Conservation (phyloP, 108 stramenopile species). For the Fragilaria crotonensis region DNA sequence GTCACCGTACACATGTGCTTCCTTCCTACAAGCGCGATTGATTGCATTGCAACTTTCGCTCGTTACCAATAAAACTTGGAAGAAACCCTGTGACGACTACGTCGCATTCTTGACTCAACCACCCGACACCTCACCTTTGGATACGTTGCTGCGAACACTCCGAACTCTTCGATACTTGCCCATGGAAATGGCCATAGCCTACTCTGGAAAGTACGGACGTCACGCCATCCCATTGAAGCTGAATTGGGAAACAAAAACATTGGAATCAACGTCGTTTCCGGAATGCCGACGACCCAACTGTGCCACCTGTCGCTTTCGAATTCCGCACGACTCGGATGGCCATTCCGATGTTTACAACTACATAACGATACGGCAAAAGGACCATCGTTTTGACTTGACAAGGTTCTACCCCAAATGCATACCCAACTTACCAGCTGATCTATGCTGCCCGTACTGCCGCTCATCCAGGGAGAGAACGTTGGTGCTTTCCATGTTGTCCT, state of each 20-base stretch:
- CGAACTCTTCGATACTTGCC: background rate
- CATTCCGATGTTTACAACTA: background rate
- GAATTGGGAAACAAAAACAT: background rate
- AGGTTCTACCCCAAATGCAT: conserved; percentile 3
- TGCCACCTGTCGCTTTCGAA: background rate
- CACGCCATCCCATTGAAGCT: background rate
- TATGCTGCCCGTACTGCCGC: background rate
- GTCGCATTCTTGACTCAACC: background rate
- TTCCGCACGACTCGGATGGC: background rate
- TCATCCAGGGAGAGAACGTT: background rate
- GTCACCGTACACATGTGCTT: background rate
- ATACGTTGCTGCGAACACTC: background rate
- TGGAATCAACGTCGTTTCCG: background rate
- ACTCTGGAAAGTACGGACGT: background rate
- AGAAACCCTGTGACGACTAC: background rate
- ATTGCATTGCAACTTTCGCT: background rate
- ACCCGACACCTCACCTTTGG: background rate
- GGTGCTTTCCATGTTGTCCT: background rate
- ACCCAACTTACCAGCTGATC: background rate
- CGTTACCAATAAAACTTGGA: background rate
- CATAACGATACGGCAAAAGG: background rate
- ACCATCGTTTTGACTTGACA: background rate
- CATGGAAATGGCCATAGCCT: background rate
- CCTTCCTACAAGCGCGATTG: background rate
- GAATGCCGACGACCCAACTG: background rate